Conservation (phyloP, 352 stramenopile species). For the Achlya hypogyna region DNA sequence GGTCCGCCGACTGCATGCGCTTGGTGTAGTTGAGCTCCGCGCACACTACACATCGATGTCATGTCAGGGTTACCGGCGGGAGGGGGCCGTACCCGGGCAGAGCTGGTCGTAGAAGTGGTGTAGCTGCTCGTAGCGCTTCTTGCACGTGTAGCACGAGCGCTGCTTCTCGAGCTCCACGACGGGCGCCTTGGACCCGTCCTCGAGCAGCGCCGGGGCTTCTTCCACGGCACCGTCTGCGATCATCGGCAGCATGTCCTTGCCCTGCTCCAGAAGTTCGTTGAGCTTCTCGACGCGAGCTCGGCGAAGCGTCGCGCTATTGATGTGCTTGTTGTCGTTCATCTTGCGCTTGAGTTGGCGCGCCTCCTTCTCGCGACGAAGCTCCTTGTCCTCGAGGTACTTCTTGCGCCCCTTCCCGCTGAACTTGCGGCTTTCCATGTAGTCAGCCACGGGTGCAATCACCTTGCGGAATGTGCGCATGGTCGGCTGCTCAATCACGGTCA, state of each 20-base stretch:
- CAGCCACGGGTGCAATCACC: constrained; percentile 60
- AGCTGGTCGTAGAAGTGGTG: constrained; percentile 96
- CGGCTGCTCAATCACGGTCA: constrained; percentile 49
- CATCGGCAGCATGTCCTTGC: constrained; percentile 67
- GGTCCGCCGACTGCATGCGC: constrained; percentile 84
- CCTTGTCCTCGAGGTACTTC: constrained; percentile 84
- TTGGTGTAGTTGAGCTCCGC: constrained; percentile 93
- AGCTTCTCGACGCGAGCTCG: constrained; percentile 88
- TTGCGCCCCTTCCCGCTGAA: constrained; percentile 75
- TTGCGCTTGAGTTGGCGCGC: constrained; percentile 74
- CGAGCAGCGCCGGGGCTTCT: constrained; percentile 27
- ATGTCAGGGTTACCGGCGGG: not conserved
- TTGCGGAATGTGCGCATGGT: constrained; percentile 74
- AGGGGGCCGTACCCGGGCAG: constrained; percentile 51
- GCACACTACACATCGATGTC: constrained; percentile 33
- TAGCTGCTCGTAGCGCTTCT: constrained; percentile 90
- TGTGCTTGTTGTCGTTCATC: constrained; percentile 90
- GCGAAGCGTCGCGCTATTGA: constrained; percentile 86
- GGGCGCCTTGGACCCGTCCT: constrained; percentile 20
- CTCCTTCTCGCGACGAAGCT: constrained; percentile 75
- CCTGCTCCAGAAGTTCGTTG: constrained; percentile 80
- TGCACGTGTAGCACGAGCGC: constrained; percentile 95
- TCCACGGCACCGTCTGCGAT: constrained; percentile 87
- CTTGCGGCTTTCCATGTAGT: constrained; percentile 77
- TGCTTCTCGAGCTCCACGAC: constrained; percentile 29